Evolutionary conservation across 2,329 filamentous ascomycete species (phyloP).

Genomic region (Didymella arachidicola): DNA sequence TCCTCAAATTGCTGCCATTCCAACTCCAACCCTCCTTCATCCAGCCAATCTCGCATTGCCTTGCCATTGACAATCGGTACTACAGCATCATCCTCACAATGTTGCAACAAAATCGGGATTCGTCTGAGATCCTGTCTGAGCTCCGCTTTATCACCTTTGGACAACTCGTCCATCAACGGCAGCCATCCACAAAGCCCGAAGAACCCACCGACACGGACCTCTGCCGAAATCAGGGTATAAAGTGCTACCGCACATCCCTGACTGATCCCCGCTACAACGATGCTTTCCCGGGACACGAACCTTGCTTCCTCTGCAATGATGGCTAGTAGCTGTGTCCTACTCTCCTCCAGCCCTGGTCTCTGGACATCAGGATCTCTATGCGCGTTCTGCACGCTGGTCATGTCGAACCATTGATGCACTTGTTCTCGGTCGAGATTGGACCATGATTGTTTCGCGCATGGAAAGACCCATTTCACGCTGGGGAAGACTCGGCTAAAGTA

Average conservation of each 20-base stretch:
- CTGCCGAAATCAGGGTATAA: constrained; percentile 16
- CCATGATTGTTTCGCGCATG: constrained; percentile 45
- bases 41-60: constrained; percentile 48
- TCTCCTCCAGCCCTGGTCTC: constrained; percentile 52
- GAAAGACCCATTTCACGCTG: constrained; percentile 57
- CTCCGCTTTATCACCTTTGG: not conserved
- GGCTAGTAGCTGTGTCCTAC: constrained; percentile 43
- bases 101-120: constrained; percentile 56
- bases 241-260: constrained; percentile 35
- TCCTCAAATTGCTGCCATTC: constrained; percentile 52
- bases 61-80: constrained; percentile 51
- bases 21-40: constrained; percentile 47
- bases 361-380: constrained; percentile 55
- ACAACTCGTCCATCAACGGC: constrained; percentile 23
- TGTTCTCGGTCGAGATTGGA: not conserved
- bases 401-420: constrained; percentile 58
- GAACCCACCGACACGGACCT: constrained; percentile 24
- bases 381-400: constrained; percentile 55
- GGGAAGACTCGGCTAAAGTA: constrained; percentile 53
- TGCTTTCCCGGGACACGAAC: constrained; percentile 10
- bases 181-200: constrained; percentile 37
- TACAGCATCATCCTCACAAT: constrained; percentile 53
- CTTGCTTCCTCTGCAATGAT: constrained; percentile 26
- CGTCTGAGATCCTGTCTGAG: not conserved
- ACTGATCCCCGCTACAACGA: constrained; percentile 36